These are phyloP conservation scores for Alternaria hordeiaustralica DNA, from an alignment of 2,329 filamentous ascomycete genomes.

Conservation along the genomic window DNA sequence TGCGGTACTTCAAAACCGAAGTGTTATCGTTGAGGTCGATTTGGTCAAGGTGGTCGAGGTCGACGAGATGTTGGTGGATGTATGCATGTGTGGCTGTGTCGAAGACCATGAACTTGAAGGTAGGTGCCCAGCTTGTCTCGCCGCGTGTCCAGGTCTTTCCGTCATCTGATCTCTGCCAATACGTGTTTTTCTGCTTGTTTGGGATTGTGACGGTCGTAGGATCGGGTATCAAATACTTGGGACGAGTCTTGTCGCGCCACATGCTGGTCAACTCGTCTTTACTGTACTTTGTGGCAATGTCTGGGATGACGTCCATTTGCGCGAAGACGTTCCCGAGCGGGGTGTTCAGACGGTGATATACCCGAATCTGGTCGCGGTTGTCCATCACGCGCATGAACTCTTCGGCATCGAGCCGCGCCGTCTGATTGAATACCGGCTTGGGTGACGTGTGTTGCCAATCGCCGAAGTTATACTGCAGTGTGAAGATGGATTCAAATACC, in stretches of 20 bases:
- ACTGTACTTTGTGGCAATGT: neutral
- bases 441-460: neutral
- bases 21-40: neutral
- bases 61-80: neutral
- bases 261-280: neutral
- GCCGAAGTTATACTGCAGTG: neutral
- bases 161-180: neutral
- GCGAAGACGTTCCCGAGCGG: neutral
- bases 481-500: neutral
- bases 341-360: neutral
- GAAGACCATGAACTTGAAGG: conserved; percentile 1
- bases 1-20: neutral
- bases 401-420: neutral
- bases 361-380: neutral
- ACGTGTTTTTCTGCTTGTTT: neutral
- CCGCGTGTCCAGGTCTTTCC: neutral
- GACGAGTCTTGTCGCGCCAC: neutral
- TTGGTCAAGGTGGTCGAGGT: neutral
- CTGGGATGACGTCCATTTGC: neutral
- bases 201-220: neutral
- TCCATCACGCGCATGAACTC: neutral
- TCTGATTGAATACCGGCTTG: neutral
- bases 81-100: neutral
- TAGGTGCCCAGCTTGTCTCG: neutral
- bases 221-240: neutral